Evolutionary conservation across 768 basidiomycete species (phyloP), one percentile per base, ranked within the genome.

Genomic region (Tylopilus vinaceipallidus): DNA sequence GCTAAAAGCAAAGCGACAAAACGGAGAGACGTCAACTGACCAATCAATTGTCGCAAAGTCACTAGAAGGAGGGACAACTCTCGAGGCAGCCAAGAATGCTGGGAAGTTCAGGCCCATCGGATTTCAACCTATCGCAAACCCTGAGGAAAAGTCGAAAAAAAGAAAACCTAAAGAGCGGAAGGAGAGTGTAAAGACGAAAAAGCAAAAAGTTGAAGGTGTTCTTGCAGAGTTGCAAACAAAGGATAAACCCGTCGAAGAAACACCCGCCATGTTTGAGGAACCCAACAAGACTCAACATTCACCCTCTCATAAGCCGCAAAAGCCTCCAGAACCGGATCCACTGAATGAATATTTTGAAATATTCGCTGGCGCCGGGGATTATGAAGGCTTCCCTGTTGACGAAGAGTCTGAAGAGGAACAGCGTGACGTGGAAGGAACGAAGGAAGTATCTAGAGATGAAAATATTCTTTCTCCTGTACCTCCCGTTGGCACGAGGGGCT

Each of bases 281-380:
- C 36, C 1, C 2, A 48, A 39, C 22, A 42, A 12, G 27, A 33
- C 30, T 26, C 49, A 48, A 32, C 34, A 45, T 19, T 50, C 38
- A 7, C 41, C 53, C 2, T 42, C 57, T 45, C 55, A 46, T 11
- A 53, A 11, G 34, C 17, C 16, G 2, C 38, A 16, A 45, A 58
- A 44, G 12, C 57, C n/a, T 26, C 52, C 27, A 0, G 64, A 61
- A 27, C 53, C 48, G 6, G 52, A 61, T 6, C 57, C 64, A 49
- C 67, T 72, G 6, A 53, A 73, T n/a, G 82, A 82, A 17, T 82
- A 91, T 45, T 79, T 91, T 35, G 88, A 95, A 62, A 95, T 97
- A 36, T 97, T 97, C 64, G 88, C 82, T 2, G 93, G 73, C 45
- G 89, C 82, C 5, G 92, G 86, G 9, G 90, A 91, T 42, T 97